phyloP scores from a whole-genome alignment of 306 rosid genomes.

The Vigna mungo region DNA sequence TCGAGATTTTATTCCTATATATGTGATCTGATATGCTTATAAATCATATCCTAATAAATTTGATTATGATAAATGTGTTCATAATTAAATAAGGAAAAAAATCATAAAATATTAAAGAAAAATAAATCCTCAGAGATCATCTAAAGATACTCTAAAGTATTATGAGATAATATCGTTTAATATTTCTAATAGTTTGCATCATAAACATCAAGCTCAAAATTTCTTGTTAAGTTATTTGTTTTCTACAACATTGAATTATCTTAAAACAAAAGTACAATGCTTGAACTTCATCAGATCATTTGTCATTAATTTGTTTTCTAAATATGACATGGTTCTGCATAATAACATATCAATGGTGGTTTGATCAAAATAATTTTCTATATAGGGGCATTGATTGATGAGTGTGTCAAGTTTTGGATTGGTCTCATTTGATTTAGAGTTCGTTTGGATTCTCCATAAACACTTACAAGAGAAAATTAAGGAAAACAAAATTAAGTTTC shows the following conservation, averaged over 20 bases:
- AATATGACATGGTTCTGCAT: background rate
- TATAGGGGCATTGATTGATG: background rate
- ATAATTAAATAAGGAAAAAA: no score
- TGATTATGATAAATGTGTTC: no score
- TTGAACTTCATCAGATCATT: background rate
- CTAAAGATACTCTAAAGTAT: no score
- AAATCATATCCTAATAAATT: no score
- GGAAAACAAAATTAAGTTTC: no score
- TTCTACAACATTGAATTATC: conserved; percentile 6
- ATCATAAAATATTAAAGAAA: no score
- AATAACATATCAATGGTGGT: background rate
- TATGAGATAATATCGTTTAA: no score
- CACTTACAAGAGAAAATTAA: no score
- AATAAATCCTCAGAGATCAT: no score
- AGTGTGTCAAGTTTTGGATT: conserved; percentile 18
- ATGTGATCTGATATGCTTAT: no score
- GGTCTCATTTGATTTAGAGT: conserved; percentile 4
- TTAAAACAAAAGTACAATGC: background rate
- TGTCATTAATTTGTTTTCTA: background rate
- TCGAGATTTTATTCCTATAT: no score
- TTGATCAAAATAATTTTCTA: conserved; percentile 4
- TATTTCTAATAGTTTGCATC: background rate
- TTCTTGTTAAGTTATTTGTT: conserved; percentile 3
- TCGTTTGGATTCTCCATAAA: no score
- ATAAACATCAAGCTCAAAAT: background rate